Evolutionary conservation across 306 rosid genomes (phyloP), one percentile per base, ranked within the genome.

Genomic region (Cucumis melo): DNA sequence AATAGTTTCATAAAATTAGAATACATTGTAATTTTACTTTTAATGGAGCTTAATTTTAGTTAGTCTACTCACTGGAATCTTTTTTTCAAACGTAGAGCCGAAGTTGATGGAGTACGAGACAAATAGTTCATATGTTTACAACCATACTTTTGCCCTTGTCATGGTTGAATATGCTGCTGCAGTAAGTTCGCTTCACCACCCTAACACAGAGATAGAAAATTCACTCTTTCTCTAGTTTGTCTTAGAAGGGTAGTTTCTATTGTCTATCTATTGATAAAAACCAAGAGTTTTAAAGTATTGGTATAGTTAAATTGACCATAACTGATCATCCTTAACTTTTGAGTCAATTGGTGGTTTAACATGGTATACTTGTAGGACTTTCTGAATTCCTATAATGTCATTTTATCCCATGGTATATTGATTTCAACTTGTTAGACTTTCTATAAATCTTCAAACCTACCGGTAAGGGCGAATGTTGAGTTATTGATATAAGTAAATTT

Each of bases 131-230:
- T 42, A 79, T 2, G 20, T 55, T 58, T 93, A 89, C 79, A 91
- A 93, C 80, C 97, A 88, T 74, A 93, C 97, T 5, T 92, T 93
- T 53, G 87, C 92, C 74, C 86, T 89, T 74, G 86, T 84, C 78
- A 51, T 91, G 63, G 98, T 89, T 82, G 90, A 86, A 77, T 93
- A 87, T 83, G 97, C 98, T 78, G 87, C 98, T 63, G 96, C 90
- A 83, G 98, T 93, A 85, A 82, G 89, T 84, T 80, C 7, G 23
- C 75, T 70, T 46, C 23, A 15, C 71, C 21, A 10, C 24, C 46
- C 42, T 13, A 20, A 56, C 6, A 34, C n/a, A 62, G 44, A 15
- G 66, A 6, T 19, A 6, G 66, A 27, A 34, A 60, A 19, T 6
- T 10, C 67, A 15, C 68, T 5, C n/a, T 6, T 29, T 34, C 16